Evolutionary conservation across 1,284 basidiomycete genomes (phyloP).

Genomic region (Heterobasidion occidentale): DNA sequence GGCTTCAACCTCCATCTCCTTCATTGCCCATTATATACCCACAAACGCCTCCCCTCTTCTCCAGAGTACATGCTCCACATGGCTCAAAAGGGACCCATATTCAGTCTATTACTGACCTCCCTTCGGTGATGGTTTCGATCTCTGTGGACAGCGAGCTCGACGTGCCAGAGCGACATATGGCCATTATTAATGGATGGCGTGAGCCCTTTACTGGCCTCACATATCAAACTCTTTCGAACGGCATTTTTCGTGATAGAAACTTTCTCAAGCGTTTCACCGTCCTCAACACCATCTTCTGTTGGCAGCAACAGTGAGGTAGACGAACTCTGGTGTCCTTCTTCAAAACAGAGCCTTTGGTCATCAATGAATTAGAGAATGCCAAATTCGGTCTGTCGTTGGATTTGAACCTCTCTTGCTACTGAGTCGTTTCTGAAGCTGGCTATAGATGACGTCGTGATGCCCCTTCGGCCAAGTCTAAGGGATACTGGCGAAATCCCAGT

Average conservation of each 20-base stretch:
- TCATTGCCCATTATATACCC: background rate
- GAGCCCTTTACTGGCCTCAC: background rate
- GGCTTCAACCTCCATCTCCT: background rate
- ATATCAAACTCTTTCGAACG: background rate
- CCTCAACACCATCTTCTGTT: background rate
- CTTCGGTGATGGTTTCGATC: background rate
- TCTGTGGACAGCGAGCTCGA: background rate
- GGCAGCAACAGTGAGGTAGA: background rate
- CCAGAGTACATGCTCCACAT: background rate
- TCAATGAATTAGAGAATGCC: background rate
- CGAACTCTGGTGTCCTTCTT: slow-evolving; percentile 1
- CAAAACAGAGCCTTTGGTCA: background rate
- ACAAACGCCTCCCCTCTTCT: background rate
- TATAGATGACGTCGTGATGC: background rate
- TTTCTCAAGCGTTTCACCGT: background rate
- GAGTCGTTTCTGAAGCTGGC: background rate
- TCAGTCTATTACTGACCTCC: background rate
- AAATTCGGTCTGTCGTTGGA: background rate
- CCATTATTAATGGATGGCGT: slow-evolving; percentile 2
- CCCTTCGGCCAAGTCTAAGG: too few relatives aligned
- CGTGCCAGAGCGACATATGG: background rate
- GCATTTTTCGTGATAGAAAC: background rate
- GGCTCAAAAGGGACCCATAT: background rate
- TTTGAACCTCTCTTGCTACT: background rate
- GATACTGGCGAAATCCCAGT: too few relatives aligned